Evolutionary conservation across 495 filamentous ascomycete genomes (phyloP).

Genomic region (Hyaloscypha hepaticicola): DNA sequence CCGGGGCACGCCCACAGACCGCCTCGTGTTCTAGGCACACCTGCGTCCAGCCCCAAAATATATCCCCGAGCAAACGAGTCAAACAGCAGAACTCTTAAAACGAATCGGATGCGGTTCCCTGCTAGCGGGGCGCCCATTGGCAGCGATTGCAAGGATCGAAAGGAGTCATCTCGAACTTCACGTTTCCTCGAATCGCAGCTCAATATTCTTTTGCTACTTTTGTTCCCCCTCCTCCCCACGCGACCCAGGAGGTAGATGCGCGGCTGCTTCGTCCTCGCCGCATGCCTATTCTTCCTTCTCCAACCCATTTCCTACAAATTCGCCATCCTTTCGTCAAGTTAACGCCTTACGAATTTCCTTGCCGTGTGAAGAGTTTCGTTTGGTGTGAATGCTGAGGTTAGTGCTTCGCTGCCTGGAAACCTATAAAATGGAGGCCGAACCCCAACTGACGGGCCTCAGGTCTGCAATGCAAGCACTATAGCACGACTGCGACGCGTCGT

Average conservation of each 20-base stretch:
- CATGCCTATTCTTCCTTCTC: conserved; percentile 8
- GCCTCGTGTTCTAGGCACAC: conserved; percentile 17
- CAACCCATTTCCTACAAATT: conserved; percentile 7
- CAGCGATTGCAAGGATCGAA: conserved; percentile 5
- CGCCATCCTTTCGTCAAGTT: background rate
- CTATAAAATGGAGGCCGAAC: background rate
- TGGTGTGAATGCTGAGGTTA: conserved; percentile 6
- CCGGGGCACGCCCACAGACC: conserved; percentile 2
- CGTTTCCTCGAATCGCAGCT: background rate
- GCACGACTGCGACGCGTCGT: conserved; percentile 28
- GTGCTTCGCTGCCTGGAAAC: conserved; percentile 1
- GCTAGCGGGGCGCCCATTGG: background rate
- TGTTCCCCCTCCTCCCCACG: conserved; percentile 23
- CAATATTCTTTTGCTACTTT: conserved; percentile 11
- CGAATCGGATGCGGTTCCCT: conserved; percentile 21
- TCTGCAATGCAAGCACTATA: conserved; percentile 26
- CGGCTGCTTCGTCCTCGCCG: background rate
- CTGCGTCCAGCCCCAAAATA: conserved; percentile 3
- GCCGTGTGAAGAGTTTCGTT: background rate
- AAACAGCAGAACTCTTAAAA: background rate
- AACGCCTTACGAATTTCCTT: conserved; percentile 26
- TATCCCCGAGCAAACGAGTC: conserved; percentile 6
- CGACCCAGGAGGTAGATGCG: conserved; percentile 8
- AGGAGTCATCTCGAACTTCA: conserved; percentile 23
- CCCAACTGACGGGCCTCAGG: conserved; percentile 15